These are phyloP conservation scores for Blepharisma stoltei DNA, from an alignment of 73 alveolate species.

Conservation along the genomic window DNA sequence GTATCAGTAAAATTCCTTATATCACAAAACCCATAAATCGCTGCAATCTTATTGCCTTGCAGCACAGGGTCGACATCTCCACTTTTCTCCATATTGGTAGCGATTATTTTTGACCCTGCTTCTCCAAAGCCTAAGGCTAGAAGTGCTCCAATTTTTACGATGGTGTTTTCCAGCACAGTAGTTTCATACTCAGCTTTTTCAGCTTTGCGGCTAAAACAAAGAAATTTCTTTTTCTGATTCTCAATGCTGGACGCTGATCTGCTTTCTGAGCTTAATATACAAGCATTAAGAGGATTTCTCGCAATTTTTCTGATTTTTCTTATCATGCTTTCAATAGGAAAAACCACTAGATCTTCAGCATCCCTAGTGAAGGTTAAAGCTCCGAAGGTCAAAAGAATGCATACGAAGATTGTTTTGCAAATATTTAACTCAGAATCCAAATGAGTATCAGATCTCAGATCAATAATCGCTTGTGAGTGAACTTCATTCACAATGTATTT, in stretches of 20 bases:
- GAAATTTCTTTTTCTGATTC: not conserved
- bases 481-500: not conserved
- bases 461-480: conserved; percentile 3
- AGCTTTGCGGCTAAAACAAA: not conserved
- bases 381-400: conserved; percentile 56
- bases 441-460: conserved; percentile 18
- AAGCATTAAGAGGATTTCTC: conserved; percentile 62
- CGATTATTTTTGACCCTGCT: conserved; percentile 95
- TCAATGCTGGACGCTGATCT: not conserved
- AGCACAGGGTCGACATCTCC: conserved; percentile 97
- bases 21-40: conserved; percentile 97
- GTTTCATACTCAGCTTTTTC: conserved; percentile 65
- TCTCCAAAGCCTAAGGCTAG: conserved; percentile 96
- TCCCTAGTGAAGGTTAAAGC: conserved; percentile 60
- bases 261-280: conserved; percentile 7
- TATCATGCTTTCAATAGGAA: conserved; percentile 68
- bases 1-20: conserved; percentile 96
- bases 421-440: conserved; percentile 34
- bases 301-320: conserved; percentile 60
- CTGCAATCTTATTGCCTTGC: conserved; percentile 89
- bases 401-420: conserved; percentile 54
- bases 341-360: conserved; percentile 58
- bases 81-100: conserved; percentile 74
- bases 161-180: conserved; percentile 82
- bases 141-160: conserved; percentile 92